Percentiles rank a stretch among this genome's conserved stretches.
phyloP scores from a whole-genome alignment of 2,329 filamentous ascomycete species.

The Neurospora sp. region DNA sequence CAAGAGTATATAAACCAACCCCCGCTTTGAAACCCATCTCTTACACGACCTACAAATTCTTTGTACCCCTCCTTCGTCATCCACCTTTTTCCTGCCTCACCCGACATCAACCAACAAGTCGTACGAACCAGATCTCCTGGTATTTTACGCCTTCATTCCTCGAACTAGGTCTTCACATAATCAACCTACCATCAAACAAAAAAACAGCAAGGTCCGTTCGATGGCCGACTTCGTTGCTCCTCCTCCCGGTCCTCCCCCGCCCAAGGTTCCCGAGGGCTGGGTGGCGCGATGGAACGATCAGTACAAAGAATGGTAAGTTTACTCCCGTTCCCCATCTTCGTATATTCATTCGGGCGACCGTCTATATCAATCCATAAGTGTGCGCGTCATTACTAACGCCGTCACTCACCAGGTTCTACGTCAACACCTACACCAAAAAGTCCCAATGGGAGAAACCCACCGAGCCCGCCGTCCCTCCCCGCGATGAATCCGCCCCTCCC shows the following conservation, averaged over 20 bases:
- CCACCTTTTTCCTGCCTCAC: background rate
- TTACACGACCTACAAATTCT: conserved; percentile 1
- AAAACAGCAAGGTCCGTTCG: background rate
- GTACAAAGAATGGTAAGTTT: conserved; percentile 66
- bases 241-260: conserved; percentile 46
- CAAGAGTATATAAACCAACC: background rate
- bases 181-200: background rate
- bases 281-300: conserved; percentile 76
- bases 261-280: conserved; percentile 68
- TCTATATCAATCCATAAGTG: background rate
- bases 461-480: conserved; percentile 43
- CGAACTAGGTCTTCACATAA: background rate
- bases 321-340: background rate
- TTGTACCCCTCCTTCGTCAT: background rate
- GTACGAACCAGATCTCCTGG: background rate
- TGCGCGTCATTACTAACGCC: conserved; percentile 38
- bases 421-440: conserved; percentile 78
- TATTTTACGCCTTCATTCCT: background rate
- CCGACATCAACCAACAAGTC: background rate
- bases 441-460: conserved; percentile 87
- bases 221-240: conserved; percentile 45
- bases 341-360: background rate
- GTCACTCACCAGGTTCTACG: conserved; percentile 69
- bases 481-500: conserved; percentile 33
- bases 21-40: conserved; percentile 8